phyloP scores from a whole-genome alignment of 257 asterid species.

The Euphrasia confusa region DNA sequence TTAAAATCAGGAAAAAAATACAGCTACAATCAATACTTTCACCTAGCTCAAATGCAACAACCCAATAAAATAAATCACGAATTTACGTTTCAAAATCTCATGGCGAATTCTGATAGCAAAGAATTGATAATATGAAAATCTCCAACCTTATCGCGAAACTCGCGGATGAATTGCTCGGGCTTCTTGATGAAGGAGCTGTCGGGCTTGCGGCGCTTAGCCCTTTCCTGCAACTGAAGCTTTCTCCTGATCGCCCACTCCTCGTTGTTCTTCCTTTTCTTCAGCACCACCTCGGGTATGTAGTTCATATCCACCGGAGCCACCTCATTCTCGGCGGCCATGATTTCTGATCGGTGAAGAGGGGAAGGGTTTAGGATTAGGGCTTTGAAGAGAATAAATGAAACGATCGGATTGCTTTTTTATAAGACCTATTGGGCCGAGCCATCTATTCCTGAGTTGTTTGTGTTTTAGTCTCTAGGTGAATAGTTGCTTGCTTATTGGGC shows the following conservation, averaged over 20 bases:
- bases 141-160: slow-evolving; percentile 65
- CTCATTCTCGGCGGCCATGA: slow-evolving; percentile 51
- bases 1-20: neutral
- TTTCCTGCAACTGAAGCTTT: slow-evolving; percentile 62
- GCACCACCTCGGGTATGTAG: slow-evolving; percentile 69
- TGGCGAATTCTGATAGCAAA: neutral
- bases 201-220: slow-evolving; percentile 52
- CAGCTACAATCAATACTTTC: neutral
- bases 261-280: slow-evolving; percentile 88
- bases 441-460: too few species aligned
- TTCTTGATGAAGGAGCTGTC: slow-evolving; percentile 51
- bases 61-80: neutral
- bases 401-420: too few species aligned
- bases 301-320: slow-evolving; percentile 42
- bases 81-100: neutral
- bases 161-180: slow-evolving; percentile 83
- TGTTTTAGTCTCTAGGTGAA: too few species aligned
- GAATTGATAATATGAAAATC: neutral
- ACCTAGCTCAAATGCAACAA: neutral
- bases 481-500: too few species aligned
- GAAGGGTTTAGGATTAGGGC: neutral
- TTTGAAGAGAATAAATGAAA: neutral
- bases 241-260: slow-evolving; percentile 86
- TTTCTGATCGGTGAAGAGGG: neutral
- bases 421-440: too few species aligned